Base-by-base conservation (phyloP, 2,329 filamentous ascomycete species). In the Orbilia javanica region DNA sequence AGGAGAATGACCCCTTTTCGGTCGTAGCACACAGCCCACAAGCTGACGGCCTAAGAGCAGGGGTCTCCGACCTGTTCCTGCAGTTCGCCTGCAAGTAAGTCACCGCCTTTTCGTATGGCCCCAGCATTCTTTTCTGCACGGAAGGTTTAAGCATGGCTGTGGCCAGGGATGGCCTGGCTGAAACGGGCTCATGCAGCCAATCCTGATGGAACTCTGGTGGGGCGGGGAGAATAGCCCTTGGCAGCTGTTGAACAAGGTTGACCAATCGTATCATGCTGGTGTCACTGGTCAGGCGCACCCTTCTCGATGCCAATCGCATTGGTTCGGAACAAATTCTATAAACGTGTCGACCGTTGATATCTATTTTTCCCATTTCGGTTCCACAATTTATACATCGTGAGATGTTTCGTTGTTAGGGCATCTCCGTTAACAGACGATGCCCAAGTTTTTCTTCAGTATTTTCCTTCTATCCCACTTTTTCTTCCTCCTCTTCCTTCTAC, bases 131-230 rank as follows among this genome's bases (percentile, higher is more conserved):
- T 39, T 46, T 52, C 67, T 72, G 74, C 74, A 67, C 67, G 74
- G 74, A 78, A 78, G 63, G 67, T 78, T 77, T 78, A 68, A 72
- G 67, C 74, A 66, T 67, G 74, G 67, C 67, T 69, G 25, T 55
- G 67, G 67, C 53, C 60, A 68, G 68, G 73, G 52, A 44, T 39
- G 22, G 22, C 74, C 67, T 78, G 53, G 74, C 74, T 78, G 74
- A 78, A 78, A 78, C 74, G 62, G 63, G 57, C 66, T 77, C 66
- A 77, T 77, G 66, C 73, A 71, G 66, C 73, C 73, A 77, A 77
- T 77, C 72, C 73, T 77, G 66, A 77, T 62, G 52, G 64, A 31
- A 50, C 52, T 66, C 46, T 62, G 27, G 64, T 69, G 73, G 73
- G 50, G 65, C 66, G 66, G 73, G 60, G 65, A 77, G 73, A 66